These are phyloP conservation scores for Jamesozyma hellenica DNA, from an alignment of 805 yeast genomes.

Conservation along the genomic window DNA sequence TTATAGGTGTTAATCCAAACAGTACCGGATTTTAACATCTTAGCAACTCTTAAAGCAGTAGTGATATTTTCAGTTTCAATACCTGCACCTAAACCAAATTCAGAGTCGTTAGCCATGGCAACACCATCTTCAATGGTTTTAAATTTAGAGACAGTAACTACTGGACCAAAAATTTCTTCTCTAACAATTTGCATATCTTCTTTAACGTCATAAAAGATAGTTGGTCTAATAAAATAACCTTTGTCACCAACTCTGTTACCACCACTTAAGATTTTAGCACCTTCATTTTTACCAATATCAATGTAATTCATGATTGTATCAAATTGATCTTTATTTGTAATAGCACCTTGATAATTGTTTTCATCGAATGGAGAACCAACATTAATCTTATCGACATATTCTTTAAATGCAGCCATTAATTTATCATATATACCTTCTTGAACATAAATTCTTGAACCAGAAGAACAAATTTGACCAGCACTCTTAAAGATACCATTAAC, in stretches of 20 bases:
- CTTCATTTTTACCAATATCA: conserved; percentile 55
- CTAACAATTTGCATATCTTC: conserved; percentile 52
- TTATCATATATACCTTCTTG: conserved; percentile 64
- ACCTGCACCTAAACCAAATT: conserved; percentile 76
- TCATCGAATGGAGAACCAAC: conserved; percentile 71
- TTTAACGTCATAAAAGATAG: conserved; percentile 58
- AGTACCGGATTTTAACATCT: conserved; percentile 62
- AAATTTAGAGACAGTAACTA: conserved; percentile 61
- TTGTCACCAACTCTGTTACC: conserved; percentile 55
- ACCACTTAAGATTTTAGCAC: conserved; percentile 61
- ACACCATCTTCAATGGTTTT: conserved; percentile 58
- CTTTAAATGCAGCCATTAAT: conserved; percentile 47
- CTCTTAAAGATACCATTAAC: conserved; percentile 64
- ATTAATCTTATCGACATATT: conserved; percentile 48
- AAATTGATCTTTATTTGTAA: conserved; percentile 59
- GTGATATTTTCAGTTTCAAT: conserved; percentile 55
- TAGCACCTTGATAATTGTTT: conserved; percentile 65
- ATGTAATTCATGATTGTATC: conserved; percentile 60
- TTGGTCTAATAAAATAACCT: conserved; percentile 67
- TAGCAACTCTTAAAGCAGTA: conserved; percentile 54
- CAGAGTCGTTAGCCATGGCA: conserved; percentile 55
- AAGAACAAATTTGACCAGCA: conserved; percentile 77
- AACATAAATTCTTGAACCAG: conserved; percentile 70
- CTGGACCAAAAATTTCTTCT: conserved; percentile 78
- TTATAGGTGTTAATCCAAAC: conserved; percentile 76